Conservation (phyloP, 805 yeast species). For the Naumovozyma castellii region DNA sequence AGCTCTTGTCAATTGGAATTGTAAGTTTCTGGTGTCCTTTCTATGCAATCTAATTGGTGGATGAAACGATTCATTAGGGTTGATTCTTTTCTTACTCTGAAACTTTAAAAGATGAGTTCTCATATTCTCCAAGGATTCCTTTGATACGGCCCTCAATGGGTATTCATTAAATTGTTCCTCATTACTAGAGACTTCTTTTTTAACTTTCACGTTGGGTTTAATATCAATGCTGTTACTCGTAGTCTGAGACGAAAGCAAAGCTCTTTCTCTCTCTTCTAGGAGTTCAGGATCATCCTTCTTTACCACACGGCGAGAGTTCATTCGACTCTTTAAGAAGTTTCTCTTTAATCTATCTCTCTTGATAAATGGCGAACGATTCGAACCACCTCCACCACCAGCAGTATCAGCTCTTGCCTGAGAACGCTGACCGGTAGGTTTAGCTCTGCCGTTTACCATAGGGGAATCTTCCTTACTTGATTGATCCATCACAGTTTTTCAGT, state of each 20-base stretch:
- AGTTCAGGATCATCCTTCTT: constrained; percentile 29
- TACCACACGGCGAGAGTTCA: constrained; percentile 8
- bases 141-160: constrained; percentile 58
- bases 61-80: constrained; percentile 61
- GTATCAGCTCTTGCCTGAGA: not conserved
- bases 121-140: constrained; percentile 60
- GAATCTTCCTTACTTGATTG: not conserved
- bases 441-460: not conserved
- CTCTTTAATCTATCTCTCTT: constrained; percentile 30
- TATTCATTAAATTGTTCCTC: constrained; percentile 30
- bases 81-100: constrained; percentile 61
- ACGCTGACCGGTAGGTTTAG: not conserved
- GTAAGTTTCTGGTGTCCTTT: constrained; percentile 87
- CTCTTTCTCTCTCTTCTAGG: constrained; percentile 19
- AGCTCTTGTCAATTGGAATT: constrained; percentile 70
- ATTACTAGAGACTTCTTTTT: constrained; percentile 15
- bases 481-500: not conserved
- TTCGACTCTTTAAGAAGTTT: constrained; percentile 25
- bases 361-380: constrained; percentile 29
- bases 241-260: constrained; percentile 10
- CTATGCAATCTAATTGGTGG: constrained; percentile 83
- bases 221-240: constrained; percentile 7
- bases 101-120: constrained; percentile 77
- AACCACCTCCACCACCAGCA: constrained; percentile 9
- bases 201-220: constrained; percentile 9